phyloP scores from a whole-genome alignment of 208 protist genomes.

The Wallacemonas sp. region DNA sequence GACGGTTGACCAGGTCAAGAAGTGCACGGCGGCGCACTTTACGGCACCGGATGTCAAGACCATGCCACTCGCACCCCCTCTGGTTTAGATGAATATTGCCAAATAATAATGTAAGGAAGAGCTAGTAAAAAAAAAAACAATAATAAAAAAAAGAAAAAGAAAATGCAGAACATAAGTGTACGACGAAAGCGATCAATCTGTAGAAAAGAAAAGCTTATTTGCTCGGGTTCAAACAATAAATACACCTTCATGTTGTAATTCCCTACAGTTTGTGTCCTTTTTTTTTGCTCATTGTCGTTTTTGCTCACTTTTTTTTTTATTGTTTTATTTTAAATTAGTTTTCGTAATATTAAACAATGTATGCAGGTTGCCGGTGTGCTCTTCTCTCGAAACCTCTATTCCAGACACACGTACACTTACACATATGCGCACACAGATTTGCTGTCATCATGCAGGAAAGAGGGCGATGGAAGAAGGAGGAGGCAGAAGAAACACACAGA shows the following conservation, averaged over 20 bases:
- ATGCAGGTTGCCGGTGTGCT: no score
- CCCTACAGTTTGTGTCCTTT: not conserved
- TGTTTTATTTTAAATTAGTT: constrained; percentile 7
- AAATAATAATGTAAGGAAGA: not conserved
- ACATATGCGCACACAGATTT: no score
- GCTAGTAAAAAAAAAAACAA: constrained; percentile 1
- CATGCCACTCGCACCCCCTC: constrained; percentile 63
- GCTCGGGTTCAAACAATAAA: no score
- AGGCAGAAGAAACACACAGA: not conserved
- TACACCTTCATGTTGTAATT: no score
- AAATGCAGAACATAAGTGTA: not conserved
- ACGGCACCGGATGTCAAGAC: constrained; percentile 63
- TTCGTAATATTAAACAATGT: no score
- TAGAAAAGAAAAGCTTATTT: not conserved
- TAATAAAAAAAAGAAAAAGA: constrained; percentile 10
- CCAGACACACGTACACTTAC: no score
- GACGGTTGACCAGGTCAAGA: constrained; percentile 92
- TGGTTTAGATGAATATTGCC: constrained; percentile 12
- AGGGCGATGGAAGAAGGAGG: not conserved
- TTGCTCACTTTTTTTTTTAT: not conserved
- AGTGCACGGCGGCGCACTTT: constrained; percentile 79
- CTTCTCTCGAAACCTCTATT: no score
- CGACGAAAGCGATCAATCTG: not conserved
- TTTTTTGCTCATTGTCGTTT: not conserved
- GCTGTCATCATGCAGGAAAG: not conserved